Evolutionary conservation across 306 rosid species (phyloP).

Genomic region (Prunus campanulata): DNA sequence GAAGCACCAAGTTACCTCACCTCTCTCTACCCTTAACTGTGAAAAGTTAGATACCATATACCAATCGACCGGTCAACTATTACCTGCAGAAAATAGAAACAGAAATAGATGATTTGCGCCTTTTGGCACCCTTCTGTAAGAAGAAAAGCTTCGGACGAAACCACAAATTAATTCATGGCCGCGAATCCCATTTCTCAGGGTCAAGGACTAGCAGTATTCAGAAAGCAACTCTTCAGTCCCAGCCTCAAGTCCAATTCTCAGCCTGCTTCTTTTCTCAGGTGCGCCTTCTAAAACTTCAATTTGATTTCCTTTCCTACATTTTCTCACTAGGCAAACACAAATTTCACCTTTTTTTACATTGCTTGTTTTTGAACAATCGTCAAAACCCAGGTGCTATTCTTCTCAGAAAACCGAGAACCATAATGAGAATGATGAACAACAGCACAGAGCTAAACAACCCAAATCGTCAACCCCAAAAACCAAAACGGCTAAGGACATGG

Average conservation of each 20-base stretch:
- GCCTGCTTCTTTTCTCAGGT: conserved; percentile 33
- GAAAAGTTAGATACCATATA: no score
- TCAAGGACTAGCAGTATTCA: conserved; percentile 14
- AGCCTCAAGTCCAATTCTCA: conserved; percentile 13
- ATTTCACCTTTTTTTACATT: no score
- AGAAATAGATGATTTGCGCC: no score
- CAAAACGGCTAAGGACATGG: conserved; percentile 50
- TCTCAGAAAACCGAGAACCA: conserved; percentile 20
- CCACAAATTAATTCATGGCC: not conserved
- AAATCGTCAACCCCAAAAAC: conserved; percentile 37
- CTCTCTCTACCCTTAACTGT: no score
- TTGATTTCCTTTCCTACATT: not conserved
- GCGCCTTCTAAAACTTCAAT: not conserved
- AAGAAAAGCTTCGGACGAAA: not conserved
- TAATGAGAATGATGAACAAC: conserved; percentile 14
- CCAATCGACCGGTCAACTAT: no score
- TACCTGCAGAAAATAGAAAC: no score
- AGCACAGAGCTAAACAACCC: conserved; percentile 15
- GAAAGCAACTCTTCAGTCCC: conserved; percentile 20
- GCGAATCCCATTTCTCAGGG: conserved; percentile 6
- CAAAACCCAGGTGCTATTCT: conserved; percentile 39
- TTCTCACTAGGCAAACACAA: not conserved
- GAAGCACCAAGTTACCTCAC: no score
- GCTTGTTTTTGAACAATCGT: not conserved
- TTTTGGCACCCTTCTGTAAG: no score